A percentile compares a stretch with the other conserved stretches of the same genome.
phyloP scores from a whole-genome alignment of 2,329 filamentous ascomycete species.

The Penicillium sclerotiorum region DNA sequence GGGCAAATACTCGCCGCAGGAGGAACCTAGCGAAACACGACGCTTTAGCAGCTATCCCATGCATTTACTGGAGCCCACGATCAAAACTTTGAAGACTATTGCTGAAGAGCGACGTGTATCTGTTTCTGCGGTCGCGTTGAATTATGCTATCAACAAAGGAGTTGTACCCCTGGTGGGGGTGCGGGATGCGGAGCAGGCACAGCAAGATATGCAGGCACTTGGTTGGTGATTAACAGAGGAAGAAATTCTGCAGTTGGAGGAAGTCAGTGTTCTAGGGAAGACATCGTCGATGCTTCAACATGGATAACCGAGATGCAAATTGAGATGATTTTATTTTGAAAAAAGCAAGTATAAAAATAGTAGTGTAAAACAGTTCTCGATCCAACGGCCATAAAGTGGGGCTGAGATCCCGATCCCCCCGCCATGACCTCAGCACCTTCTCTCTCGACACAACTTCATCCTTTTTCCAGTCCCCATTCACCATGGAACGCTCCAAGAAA shows the following conservation, averaged over 20 bases:
- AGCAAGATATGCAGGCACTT: slow-evolving; percentile 42
- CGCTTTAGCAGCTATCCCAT: slow-evolving; percentile 49
- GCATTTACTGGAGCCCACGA: slow-evolving; percentile 44
- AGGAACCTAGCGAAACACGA: slow-evolving; percentile 41
- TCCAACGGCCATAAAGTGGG: slow-evolving; percentile 6
- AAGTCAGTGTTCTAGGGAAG: slow-evolving; percentile 44
- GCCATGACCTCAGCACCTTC: slow-evolving; percentile 15
- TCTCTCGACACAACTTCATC: slow-evolving; percentile 2
- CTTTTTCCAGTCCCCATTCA: slow-evolving; percentile 3
- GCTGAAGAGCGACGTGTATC: slow-evolving; percentile 37
- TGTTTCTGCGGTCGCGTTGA: slow-evolving; percentile 46
- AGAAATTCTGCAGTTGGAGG: slow-evolving; percentile 47
- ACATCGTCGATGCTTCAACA: slow-evolving; percentile 48
- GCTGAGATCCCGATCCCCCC: slow-evolving; percentile 14
- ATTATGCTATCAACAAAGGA: slow-evolving; percentile 50
- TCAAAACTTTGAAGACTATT: slow-evolving; percentile 40
- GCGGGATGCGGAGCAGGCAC: slow-evolving; percentile 45
- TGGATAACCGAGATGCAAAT: too few relatives aligned
- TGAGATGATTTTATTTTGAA: too few relatives aligned
- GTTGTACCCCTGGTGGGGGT: slow-evolving; percentile 48
- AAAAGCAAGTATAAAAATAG: too few relatives aligned
- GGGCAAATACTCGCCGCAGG: slow-evolving; percentile 44
- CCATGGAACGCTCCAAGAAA: slow-evolving; percentile 81
- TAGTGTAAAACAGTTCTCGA: too few relatives aligned
- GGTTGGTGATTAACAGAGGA: slow-evolving; percentile 47